Conservation (phyloP, 441 rosid species). For the Erodium texanum region DNA sequence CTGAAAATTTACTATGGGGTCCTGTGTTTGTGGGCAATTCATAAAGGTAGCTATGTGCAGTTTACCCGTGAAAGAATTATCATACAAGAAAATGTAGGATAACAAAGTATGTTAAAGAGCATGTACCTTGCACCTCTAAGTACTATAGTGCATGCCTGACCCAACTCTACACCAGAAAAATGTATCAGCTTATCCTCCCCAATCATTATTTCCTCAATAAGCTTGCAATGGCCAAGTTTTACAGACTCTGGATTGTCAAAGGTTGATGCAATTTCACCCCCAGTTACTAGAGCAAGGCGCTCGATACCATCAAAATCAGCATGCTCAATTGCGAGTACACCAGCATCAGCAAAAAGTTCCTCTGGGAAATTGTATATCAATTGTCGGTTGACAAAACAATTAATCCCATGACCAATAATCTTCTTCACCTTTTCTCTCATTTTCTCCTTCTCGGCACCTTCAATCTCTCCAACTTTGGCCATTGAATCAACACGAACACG, state of each 20-base stretch:
- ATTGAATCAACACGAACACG: slow-evolving; percentile 98
- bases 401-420: slow-evolving; percentile 82
- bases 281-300: slow-evolving; percentile 86
- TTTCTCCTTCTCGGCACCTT: slow-evolving; percentile 94
- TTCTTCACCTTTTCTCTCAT: slow-evolving; percentile 97
- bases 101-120: neutral
- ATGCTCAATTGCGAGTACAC: slow-evolving; percentile 95
- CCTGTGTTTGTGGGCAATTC: no score
- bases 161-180: slow-evolving; percentile 92
- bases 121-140: slow-evolving; percentile 86
- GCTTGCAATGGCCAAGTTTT: slow-evolving; percentile 91
- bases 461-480: slow-evolving; percentile 91
- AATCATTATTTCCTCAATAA: slow-evolving; percentile 96
- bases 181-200: slow-evolving; percentile 96
- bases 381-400: slow-evolving; percentile 95
- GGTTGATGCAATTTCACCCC: slow-evolving; percentile 97
- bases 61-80: neutral
- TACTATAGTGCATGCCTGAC: slow-evolving; percentile 93
- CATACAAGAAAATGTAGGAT: neutral
- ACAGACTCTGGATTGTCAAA: slow-evolving; percentile 98
- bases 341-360: slow-evolving; percentile 96
- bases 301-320: slow-evolving; percentile 99
- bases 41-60: no score
- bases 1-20: no score
- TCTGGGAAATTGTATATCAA: slow-evolving; percentile 95